A percentile compares a stretch with the other conserved stretches of the same genome.
These are phyloP conservation scores for Aureobasidium vineae DNA, from an alignment of 2,329 filamentous ascomycete species.

Conservation along the genomic window DNA sequence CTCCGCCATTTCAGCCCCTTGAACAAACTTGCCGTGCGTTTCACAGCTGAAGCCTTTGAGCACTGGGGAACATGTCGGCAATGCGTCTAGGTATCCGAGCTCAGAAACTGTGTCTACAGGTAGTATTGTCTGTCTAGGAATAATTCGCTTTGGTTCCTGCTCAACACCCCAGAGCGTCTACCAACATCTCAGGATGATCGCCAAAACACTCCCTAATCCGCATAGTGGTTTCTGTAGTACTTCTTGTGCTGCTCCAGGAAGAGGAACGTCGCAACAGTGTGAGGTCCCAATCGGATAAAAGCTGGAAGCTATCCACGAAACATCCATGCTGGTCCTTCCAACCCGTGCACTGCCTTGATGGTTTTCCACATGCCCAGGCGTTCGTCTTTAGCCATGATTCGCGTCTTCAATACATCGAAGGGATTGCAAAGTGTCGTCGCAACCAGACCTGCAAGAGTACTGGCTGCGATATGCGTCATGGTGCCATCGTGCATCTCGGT, in stretches of 20 bases:
- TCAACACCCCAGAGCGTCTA: neutral
- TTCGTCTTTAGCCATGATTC: constrained; percentile 69
- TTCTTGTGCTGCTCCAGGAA: constrained; percentile 86
- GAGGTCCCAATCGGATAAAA: constrained; percentile 65
- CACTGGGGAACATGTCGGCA: too few relatives aligned
- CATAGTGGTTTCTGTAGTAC: constrained; percentile 55
- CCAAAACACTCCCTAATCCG: neutral
- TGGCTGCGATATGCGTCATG: constrained; percentile 75
- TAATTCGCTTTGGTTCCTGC: neutral
- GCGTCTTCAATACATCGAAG: constrained; percentile 85
- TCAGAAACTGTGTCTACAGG: neutral
- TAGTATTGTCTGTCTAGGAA: neutral
- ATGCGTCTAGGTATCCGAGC: too few relatives aligned
- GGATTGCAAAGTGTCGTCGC: constrained; percentile 83
- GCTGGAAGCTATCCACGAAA: constrained; percentile 90
- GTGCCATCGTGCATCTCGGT: constrained; percentile 66
- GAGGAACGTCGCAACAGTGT: constrained; percentile 84
- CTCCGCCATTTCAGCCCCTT: neutral
- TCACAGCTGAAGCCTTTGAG: neutral
- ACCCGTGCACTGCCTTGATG: constrained; percentile 64
- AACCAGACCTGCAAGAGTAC: constrained; percentile 74
- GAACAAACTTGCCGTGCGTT: neutral
- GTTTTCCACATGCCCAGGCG: constrained; percentile 57
- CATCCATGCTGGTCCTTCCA: constrained; percentile 76
- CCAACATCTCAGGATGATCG: neutral